phyloP scores from a whole-genome alignment of 768 basidiomycete species.

The Phaeotremella fagi region DNA sequence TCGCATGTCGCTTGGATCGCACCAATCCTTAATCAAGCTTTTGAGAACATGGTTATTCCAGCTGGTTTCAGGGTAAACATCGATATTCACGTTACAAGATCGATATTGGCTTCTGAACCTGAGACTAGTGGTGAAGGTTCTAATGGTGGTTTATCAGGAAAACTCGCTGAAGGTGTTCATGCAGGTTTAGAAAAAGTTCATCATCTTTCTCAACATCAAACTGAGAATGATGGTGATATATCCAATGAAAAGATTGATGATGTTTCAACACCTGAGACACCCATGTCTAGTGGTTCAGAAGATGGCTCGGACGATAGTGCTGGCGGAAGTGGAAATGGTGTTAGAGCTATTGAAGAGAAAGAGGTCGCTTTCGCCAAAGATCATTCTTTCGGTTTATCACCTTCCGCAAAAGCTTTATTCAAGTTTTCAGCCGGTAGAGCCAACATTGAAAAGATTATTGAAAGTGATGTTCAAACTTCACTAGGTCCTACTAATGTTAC shows the following conservation, averaged over 20 bases:
- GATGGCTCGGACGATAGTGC: not conserved
- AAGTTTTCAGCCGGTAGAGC: not conserved
- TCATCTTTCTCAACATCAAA: not conserved
- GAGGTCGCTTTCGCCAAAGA: not conserved
- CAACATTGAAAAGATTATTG: not conserved
- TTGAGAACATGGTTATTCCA: not conserved
- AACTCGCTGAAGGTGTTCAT: not conserved
- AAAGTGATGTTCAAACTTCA: not conserved
- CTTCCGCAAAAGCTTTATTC: not conserved
- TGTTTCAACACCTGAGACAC: not conserved
- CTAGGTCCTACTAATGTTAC: not conserved
- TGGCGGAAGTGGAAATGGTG: not conserved
- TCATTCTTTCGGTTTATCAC: not conserved
- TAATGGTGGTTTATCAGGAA: not conserved
- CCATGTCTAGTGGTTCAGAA: not conserved
- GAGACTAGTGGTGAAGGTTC: not conserved
- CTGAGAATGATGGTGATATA: no score
- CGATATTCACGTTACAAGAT: not conserved
- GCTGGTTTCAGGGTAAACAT: not conserved
- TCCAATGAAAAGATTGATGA: not conserved
- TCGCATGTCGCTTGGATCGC: constrained; percentile 6
- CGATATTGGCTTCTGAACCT: not conserved
- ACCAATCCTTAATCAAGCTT: not conserved
- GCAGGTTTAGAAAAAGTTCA: not conserved
- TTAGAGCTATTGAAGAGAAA: not conserved